These are phyloP conservation scores for Spathaspora sp. DNA, from an alignment of 1,139 yeast species.

Conservation along the genomic window DNA sequence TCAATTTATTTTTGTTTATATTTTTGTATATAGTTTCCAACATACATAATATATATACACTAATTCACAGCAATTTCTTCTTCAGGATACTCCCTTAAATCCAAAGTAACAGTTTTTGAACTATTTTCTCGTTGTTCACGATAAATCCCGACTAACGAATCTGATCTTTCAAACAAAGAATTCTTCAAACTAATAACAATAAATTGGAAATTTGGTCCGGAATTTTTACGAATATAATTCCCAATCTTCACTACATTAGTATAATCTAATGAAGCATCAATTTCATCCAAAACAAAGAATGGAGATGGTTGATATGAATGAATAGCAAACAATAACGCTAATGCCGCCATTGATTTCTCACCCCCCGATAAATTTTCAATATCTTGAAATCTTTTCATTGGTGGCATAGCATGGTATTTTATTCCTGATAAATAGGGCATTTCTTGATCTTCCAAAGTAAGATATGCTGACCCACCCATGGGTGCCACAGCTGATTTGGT, in stretches of 20 bases:
- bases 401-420: slow-evolving; percentile 95
- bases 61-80: slow-evolving; percentile 23
- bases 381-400: slow-evolving; percentile 88
- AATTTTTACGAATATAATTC: slow-evolving; percentile 72
- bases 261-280: slow-evolving; percentile 94
- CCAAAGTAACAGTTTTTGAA: slow-evolving; percentile 74
- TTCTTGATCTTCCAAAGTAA: slow-evolving; percentile 84
- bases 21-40: too few relatives aligned
- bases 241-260: slow-evolving; percentile 86
- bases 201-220: slow-evolving; percentile 82
- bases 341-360: slow-evolving; percentile 94
- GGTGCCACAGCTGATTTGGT: slow-evolving; percentile 70
- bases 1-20: background rate
- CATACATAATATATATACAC: slow-evolving; percentile 2
- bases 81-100: slow-evolving; percentile 61
- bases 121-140: slow-evolving; percentile 78
- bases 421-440: slow-evolving; percentile 85
- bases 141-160: slow-evolving; percentile 90
- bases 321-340: slow-evolving; percentile 86
- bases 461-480: slow-evolving; percentile 89
- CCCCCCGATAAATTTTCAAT: slow-evolving; percentile 96
- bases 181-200: slow-evolving; percentile 92
- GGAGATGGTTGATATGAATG: slow-evolving; percentile 94
- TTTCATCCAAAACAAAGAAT: slow-evolving; percentile 92
- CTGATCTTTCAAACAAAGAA: slow-evolving; percentile 83